Conservation (phyloP, 306 rosid species). For the Datisca glomerata region DNA sequence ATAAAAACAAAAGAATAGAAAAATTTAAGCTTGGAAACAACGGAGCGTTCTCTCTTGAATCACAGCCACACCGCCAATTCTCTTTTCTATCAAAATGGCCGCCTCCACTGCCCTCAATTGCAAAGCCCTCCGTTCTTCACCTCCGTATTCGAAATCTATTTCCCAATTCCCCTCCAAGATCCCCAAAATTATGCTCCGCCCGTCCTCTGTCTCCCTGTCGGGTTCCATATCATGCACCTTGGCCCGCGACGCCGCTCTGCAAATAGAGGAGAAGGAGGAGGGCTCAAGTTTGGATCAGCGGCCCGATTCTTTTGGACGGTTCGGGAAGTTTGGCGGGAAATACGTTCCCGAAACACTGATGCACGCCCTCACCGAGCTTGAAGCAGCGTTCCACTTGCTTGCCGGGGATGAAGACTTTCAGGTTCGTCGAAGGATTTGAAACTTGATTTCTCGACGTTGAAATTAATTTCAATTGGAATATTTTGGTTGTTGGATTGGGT, state of each 20-base stretch:
- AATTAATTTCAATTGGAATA: too few species aligned
- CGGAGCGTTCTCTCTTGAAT: too few species aligned
- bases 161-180: slow-evolving; percentile 23
- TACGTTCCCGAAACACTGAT: slow-evolving; percentile 94
- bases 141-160: slow-evolving; percentile 15
- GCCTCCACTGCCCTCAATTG: slow-evolving; percentile 13
- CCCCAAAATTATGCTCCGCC: slow-evolving; percentile 18
- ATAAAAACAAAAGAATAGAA: too few species aligned
- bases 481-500: too few species aligned
- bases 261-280: slow-evolving; percentile 18
- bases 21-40: too few species aligned
- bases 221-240: slow-evolving; percentile 39
- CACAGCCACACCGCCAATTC: too few species aligned
- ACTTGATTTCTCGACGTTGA: too few species aligned
- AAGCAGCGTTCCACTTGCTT: slow-evolving; percentile 59
- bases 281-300: slow-evolving; percentile 17
- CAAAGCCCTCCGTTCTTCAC: slow-evolving; percentile 11
- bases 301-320: slow-evolving; percentile 88
- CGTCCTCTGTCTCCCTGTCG: slow-evolving; percentile 8
- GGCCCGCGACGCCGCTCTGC: slow-evolving; percentile 21
- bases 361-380: slow-evolving; percentile 84
- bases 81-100: slow-evolving; percentile 14
- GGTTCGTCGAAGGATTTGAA: too few species aligned
- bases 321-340: slow-evolving; percentile 83
- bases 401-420: slow-evolving; percentile 55